phyloP scores from a whole-genome alignment of 768 basidiomycete species.

The Phanerodontia chrysosporium region DNA sequence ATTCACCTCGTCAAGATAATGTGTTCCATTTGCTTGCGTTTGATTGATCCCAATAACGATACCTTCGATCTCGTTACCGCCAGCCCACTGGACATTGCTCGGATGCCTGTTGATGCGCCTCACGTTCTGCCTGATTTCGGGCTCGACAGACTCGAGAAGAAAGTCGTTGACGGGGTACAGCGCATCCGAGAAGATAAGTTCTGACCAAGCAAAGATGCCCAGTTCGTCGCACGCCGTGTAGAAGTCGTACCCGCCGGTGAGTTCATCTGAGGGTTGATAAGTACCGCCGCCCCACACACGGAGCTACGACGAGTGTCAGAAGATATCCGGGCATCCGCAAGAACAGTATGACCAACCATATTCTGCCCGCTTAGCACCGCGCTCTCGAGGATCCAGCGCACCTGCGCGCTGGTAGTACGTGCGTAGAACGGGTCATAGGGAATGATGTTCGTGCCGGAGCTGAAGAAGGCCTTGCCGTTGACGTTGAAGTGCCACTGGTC shows the following conservation, averaged over 20 bases:
- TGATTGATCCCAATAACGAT: constrained; percentile 39
- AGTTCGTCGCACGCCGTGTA: constrained; percentile 57
- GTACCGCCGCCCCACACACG: constrained; percentile 58
- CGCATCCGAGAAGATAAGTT: constrained; percentile 56
- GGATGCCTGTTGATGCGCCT: constrained; percentile 52
- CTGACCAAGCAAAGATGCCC: constrained; percentile 58
- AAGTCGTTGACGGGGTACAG: constrained; percentile 54
- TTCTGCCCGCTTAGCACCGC: constrained; percentile 53
- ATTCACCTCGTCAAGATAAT: constrained; percentile 46
- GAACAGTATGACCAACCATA: too few relatives aligned
- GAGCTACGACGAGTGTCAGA: constrained; percentile 30
- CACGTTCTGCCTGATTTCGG: constrained; percentile 55
- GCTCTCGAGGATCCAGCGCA: constrained; percentile 54
- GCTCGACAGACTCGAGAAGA: constrained; percentile 45
- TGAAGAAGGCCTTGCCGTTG: constrained; percentile 54
- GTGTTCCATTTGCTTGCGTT: constrained; percentile 37
- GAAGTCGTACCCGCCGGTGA: constrained; percentile 48
- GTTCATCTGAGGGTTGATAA: constrained; percentile 28
- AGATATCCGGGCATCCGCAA: too few relatives aligned
- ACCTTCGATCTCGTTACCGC: constrained; percentile 57
- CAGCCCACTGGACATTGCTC: constrained; percentile 57
- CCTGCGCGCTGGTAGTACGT: constrained; percentile 43
- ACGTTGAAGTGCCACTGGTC: constrained; percentile 60
- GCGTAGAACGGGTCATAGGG: constrained; percentile 61
- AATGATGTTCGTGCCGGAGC: constrained; percentile 53